Conservation (phyloP, 148 eudicot species). For the Limonium bicolor region DNA sequence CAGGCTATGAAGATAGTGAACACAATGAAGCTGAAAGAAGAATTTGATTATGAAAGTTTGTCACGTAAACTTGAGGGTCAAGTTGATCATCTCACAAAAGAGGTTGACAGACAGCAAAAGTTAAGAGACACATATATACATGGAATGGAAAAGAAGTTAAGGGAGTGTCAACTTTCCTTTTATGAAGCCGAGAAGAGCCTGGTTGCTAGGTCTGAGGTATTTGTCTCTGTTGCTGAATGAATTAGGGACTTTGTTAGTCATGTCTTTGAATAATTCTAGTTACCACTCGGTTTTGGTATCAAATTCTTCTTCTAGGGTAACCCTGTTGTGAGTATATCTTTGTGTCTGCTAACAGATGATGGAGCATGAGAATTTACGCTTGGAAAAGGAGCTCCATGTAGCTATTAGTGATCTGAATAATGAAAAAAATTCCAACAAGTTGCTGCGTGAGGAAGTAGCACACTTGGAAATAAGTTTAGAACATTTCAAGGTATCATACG, state of each 20-base stretch:
- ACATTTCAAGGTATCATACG: constrained; percentile 38
- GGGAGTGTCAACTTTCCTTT: constrained; percentile 45
- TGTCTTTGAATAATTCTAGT: neutral
- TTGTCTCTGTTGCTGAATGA: constrained; percentile 12
- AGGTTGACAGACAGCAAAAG: constrained; percentile 85
- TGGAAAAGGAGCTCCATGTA: constrained; percentile 39
- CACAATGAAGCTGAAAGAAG: constrained; percentile 82
- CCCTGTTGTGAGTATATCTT: neutral
- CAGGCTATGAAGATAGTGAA: constrained; percentile 97
- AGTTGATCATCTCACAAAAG: constrained; percentile 66
- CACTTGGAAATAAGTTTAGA: constrained; percentile 44
- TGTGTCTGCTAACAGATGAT: constrained; percentile 30
- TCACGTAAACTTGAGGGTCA: constrained; percentile 82
- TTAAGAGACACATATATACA: constrained; percentile 44
- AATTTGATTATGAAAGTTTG: constrained; percentile 89
- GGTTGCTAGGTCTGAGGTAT: constrained; percentile 79
- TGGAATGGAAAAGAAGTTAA: constrained; percentile 53
- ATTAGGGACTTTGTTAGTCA: neutral
- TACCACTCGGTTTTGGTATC: neutral
- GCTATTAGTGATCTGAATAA: constrained; percentile 29
- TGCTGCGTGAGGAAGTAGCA: constrained; percentile 46
- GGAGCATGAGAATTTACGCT: constrained; percentile 51
- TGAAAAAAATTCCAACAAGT: constrained; percentile 47
- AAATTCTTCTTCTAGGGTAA: neutral
- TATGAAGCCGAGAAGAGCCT: constrained; percentile 56